phyloP scores from a whole-genome alignment of 306 rosid species.

The Acmispon strigosus region DNA sequence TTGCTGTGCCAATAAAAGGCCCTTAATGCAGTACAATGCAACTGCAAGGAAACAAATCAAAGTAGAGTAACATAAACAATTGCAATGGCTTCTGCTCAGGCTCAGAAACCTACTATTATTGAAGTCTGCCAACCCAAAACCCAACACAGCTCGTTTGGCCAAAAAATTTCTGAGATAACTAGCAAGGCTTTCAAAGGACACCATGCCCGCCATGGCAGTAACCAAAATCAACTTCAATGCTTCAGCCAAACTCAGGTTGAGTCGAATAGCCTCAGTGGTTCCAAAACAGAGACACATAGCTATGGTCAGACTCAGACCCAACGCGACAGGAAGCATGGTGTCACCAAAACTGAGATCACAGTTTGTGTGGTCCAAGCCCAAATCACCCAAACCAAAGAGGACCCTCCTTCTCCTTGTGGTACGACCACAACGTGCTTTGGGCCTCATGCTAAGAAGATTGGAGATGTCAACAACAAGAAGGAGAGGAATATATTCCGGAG shows the following conservation, averaged over 20 bases:
- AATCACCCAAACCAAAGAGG: slow-evolving; percentile 21
- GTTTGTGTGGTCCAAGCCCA: slow-evolving; percentile 29
- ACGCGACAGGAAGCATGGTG: slow-evolving; percentile 22
- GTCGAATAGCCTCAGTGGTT: slow-evolving; percentile 4
- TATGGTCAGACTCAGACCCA: slow-evolving; percentile 31
- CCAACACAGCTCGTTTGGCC: slow-evolving; percentile 35
- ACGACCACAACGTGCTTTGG: slow-evolving; percentile 27
- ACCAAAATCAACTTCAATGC: slow-evolving; percentile 19
- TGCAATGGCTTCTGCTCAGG: slow-evolving; percentile 46
- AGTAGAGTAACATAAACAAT: background rate
- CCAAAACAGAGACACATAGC: slow-evolving; percentile 24
- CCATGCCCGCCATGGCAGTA: slow-evolving; percentile 25
- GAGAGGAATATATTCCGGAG: slow-evolving; percentile 33
- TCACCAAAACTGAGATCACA: slow-evolving; percentile 27
- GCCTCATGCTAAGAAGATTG: slow-evolving; percentile 12
- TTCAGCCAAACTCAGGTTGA: slow-evolving; percentile 26
- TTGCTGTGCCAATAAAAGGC: slow-evolving; percentile 27
- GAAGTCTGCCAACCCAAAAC: slow-evolving; percentile 31
- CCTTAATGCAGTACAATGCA: slow-evolving; percentile 1
- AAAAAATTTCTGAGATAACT: slow-evolving; percentile 32
- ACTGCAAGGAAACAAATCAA: slow-evolving; percentile 10
- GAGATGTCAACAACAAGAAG: slow-evolving; percentile 26
- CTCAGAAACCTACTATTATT: slow-evolving; percentile 22
- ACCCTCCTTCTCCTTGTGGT: slow-evolving; percentile 20
- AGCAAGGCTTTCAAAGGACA: slow-evolving; percentile 39